phyloP scores from a whole-genome alignment of 2,329 filamentous ascomycete genomes.

The Leptographium galeiforme region DNA sequence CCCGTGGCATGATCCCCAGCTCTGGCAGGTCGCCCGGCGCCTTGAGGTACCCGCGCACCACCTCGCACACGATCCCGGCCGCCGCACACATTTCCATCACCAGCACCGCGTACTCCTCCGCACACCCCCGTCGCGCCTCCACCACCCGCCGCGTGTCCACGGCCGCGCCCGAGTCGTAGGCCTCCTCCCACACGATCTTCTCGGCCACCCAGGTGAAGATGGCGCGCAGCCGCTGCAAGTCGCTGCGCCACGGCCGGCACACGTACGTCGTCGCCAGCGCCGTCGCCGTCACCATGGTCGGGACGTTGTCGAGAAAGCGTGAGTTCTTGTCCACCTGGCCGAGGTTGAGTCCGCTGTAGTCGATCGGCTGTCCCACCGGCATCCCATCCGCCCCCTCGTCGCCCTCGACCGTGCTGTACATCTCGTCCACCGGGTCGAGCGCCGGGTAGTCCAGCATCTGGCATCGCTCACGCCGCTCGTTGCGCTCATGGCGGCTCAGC shows the following conservation, averaged over 20 bases:
- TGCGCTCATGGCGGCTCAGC: slow-evolving; percentile 73
- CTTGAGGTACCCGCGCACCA: slow-evolving; percentile 84
- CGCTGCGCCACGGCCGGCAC: slow-evolving; percentile 85
- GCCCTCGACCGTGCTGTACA: slow-evolving; percentile 73
- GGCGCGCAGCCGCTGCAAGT: slow-evolving; percentile 80
- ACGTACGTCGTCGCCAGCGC: slow-evolving; percentile 83
- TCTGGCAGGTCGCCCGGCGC: slow-evolving; percentile 73
- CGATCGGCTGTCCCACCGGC: slow-evolving; percentile 67
- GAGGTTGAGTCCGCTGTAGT: slow-evolving; percentile 70
- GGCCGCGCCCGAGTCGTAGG: slow-evolving; percentile 71
- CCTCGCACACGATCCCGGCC: slow-evolving; percentile 75
- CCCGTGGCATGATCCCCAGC: slow-evolving; percentile 64
- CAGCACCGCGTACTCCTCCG: slow-evolving; percentile 78
- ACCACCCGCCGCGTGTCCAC: slow-evolving; percentile 75
- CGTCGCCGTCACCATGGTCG: slow-evolving; percentile 67
- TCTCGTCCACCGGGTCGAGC: slow-evolving; percentile 77
- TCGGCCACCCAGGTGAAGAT: slow-evolving; percentile 99
- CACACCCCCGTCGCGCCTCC: slow-evolving; percentile 68
- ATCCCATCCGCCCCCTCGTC: slow-evolving; percentile 80
- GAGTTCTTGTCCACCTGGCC: slow-evolving; percentile 90
- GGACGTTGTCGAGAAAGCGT: slow-evolving; percentile 73
- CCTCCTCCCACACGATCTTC: slow-evolving; percentile 89
- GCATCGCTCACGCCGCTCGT: slow-evolving; percentile 76
- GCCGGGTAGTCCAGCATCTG: slow-evolving; percentile 89
- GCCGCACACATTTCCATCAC: slow-evolving; percentile 90